A percentile compares a stretch with the other conserved stretches of the same genome.
Conservation (phyloP, 148 eudicot genomes). For the Salicornia ramosissima region DNA sequence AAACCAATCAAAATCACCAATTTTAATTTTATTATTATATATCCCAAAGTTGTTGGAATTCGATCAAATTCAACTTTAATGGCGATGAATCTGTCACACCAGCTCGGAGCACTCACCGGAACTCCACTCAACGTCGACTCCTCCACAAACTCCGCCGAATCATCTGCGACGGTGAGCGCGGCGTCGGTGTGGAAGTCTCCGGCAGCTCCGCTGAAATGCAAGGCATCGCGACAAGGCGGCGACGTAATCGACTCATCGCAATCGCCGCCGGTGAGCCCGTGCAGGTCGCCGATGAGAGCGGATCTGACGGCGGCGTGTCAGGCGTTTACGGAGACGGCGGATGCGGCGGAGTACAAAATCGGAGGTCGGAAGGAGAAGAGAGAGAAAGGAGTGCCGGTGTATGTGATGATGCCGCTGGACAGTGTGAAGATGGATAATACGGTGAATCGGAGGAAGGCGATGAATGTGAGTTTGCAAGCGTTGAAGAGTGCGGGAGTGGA, state of each 20-base stretch:
- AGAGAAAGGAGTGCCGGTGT: conserved; percentile 75
- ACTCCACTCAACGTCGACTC: conserved; percentile 33
- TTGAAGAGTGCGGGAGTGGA: conserved; percentile 83
- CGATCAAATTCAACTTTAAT: conserved; percentile 9
- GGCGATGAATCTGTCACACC: conserved; percentile 66
- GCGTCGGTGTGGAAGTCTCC: conserved; percentile 33
- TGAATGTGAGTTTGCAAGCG: conserved; percentile 76
- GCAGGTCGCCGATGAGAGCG: conserved; percentile 28
- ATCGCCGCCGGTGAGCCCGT: conserved; percentile 34
- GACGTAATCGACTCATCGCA: background rate
- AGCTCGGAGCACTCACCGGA: conserved; percentile 64
- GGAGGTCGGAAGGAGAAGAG: conserved; percentile 10
- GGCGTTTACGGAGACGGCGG: conserved; percentile 26
- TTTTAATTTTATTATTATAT: too few species aligned
- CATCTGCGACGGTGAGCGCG: conserved; percentile 6
- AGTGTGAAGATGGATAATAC: conserved; percentile 64
- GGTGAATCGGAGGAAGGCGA: conserved; percentile 69
- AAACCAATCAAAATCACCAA: too few species aligned
- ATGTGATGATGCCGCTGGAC: conserved; percentile 92
- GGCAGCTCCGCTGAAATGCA: conserved; percentile 7
- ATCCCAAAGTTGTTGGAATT: too few species aligned
- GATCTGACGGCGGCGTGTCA: conserved; percentile 35
- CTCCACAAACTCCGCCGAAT: background rate
- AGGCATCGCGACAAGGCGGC: background rate
- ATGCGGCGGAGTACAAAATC: background rate